phyloP scores from a whole-genome alignment of 192 early-diverging fungal genomes.

The Podila clonocystis region DNA sequence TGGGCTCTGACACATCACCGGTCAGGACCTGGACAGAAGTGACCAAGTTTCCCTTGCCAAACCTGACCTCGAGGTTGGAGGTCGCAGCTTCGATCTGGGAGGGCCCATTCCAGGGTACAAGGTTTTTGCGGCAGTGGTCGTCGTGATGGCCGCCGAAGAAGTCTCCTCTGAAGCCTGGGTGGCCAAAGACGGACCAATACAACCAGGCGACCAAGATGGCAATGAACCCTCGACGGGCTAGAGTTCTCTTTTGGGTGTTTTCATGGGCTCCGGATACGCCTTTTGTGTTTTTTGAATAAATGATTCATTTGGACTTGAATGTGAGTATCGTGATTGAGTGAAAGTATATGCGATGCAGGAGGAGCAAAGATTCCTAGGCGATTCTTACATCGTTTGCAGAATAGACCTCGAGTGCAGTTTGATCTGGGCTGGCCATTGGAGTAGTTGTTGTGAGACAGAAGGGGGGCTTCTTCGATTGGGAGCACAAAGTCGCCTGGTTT shows the following conservation, averaged over 20 bases:
- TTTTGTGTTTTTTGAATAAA: neutral
- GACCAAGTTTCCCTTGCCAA: constrained; percentile 12
- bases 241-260: constrained; percentile 4
- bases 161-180: neutral
- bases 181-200: constrained; percentile 3
- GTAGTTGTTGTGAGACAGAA: no score
- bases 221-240: neutral
- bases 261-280: constrained; percentile 12
- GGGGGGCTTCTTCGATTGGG: no score
- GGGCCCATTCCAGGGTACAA: constrained; percentile 17
- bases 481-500: no score
- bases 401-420: constrained; percentile 7
- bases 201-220: constrained; percentile 6
- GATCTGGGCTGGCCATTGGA: no score
- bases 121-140: neutral
- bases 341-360: no score
- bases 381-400: constrained; percentile 22
- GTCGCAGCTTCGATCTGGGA: neutral
- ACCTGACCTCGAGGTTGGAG: neutral
- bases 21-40: neutral
- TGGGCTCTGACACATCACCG: neutral
- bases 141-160: neutral
- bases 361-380: neutral
- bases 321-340: neutral
- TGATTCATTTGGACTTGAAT: neutral